Evolutionary conservation across 192 early-diverging fungal genomes (phyloP), one percentile per base, ranked within the genome.

Genomic region (Gryganskiella cystojenkinii): DNA sequence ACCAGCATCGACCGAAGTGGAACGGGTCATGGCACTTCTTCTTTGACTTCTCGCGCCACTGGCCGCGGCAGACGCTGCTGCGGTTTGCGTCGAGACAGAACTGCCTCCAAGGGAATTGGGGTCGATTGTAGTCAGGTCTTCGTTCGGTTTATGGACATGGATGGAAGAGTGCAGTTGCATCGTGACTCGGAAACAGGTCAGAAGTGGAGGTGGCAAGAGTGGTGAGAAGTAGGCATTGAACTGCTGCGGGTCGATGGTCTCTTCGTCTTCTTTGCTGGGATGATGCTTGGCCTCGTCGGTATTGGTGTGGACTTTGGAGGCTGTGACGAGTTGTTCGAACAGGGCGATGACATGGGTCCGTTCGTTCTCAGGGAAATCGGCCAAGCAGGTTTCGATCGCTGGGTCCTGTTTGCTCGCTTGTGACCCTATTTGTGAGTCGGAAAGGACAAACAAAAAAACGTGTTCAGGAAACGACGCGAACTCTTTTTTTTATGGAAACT

Each of bases 331-430:
- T 31, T 50, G 40, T 2, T 78, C 61, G 63, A 78, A 78, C 13
- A 78, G 56, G 10, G 44, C 14, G 24, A 78, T 60, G 17, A 78
- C 25, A 27, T 64, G 43, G 10, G 35, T 44, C 7, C 67, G 53
- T 27, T 78, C 74, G 15, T 51, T 49, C 30, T 69, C 74, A 3
- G 74, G 60, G 46, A 78, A 78, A 27, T 78, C 74, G 17, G 74
- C 55, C 10, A 78, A 61, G 33, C 74, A 78, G 3, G 60, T 27
- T 33, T 78, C 74, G 10, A 78, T 54, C 13, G 67, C 67, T 4
- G 61, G 63, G 6, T 78, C 74, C 35, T 78, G 74, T 33, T 78
- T 78, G 61, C 74, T 78, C 24, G 74, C 25, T 19, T 78, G 74
- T 25, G 74, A 63, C 40, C 74, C 74, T 78, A 19, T n/a, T 19